Base-by-base conservation (phyloP, 352 stramenopile species). In the Pythium phragmitis region DNA sequence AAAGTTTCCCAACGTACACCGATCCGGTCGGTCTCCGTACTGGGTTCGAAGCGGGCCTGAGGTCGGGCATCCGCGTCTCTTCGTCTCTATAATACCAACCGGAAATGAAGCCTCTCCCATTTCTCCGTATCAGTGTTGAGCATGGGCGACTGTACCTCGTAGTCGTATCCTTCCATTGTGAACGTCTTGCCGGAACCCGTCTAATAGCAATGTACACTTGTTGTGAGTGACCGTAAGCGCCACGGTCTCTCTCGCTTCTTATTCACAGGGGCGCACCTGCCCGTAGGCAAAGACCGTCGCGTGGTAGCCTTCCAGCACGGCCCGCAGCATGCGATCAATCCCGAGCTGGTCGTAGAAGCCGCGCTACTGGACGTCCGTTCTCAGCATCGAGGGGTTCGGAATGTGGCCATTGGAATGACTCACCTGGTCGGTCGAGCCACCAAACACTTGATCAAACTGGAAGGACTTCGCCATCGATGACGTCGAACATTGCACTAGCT, bases 151-250 rank as follows among this genome's bases (percentile, higher is more conserved):
- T 13, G 30, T 45, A 80, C 77, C 65, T 86, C 77, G 60, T 86
- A 86, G 48, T 86, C 73, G 63, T 79, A 83, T 21, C 77, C 77
- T 49, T 86, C 77, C 77, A 86, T 86, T 8, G 74, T 83, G 57
- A 79, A 86, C n/a, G 77, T 86, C 54, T 86, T 86, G 21, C 77
- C 77, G 0, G 77, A 86, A 8, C 77, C 77, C 8, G 77, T 86
- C 74, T 82, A 52, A n/a, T 30, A 52, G 26, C 6, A 30, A 5
- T 30, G 26, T 30, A 30, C 26, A 30, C 26, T 3, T 30, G 26
- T 30, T 30, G 26, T 30, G 26, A 30, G 4, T 30, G 26, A 30
- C 26, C 26, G 4, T 5, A 30, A 30, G 26, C 26, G 3, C 26
- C 26, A 30, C 26, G 26, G 26, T 30, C 26, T 3, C 26, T 30